Evolutionary conservation across 805 yeast species (phyloP).

Genomic region (Monosporozyma yasuniensis): DNA sequence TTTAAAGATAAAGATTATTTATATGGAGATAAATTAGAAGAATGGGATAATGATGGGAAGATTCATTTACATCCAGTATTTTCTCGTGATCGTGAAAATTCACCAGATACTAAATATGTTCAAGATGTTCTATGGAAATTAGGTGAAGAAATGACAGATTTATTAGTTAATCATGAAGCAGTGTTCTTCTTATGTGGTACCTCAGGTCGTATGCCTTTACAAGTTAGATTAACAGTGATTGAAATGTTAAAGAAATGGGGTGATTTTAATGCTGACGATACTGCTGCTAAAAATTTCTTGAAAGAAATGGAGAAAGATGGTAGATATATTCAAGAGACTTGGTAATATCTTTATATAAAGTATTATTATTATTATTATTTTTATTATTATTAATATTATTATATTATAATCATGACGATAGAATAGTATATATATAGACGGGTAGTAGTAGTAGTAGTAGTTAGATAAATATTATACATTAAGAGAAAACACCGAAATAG

Average conservation of each 20-base stretch:
- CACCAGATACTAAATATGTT: slow-evolving; percentile 53
- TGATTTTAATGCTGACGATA: slow-evolving; percentile 30
- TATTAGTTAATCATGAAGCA: slow-evolving; percentile 48
- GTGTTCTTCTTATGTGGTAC: slow-evolving; percentile 82
- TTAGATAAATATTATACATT: not conserved
- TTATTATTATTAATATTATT: not conserved
- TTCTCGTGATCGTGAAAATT: slow-evolving; percentile 38
- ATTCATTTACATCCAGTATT: slow-evolving; percentile 39
- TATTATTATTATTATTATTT: not conserved
- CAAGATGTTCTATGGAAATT: slow-evolving; percentile 60
- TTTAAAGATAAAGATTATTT: slow-evolving; percentile 55
- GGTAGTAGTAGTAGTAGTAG: not conserved
- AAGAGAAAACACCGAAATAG: not conserved
- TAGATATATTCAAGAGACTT: slow-evolving; percentile 79
- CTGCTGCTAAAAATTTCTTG: slow-evolving; percentile 44
- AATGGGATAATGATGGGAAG: slow-evolving; percentile 27
- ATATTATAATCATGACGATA: not conserved
- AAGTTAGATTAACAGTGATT: slow-evolving; percentile 70
- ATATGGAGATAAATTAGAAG: slow-evolving; percentile 48
- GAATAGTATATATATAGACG: not conserved
- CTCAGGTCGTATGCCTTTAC: slow-evolving; percentile 88
- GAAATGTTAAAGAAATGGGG: slow-evolving; percentile 46
- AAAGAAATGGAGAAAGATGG: slow-evolving; percentile 52
- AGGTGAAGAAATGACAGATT: slow-evolving; percentile 39
- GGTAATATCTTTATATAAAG: slow-evolving; percentile 38